Evolutionary conservation across 2,329 filamentous ascomycete species (phyloP).

Genomic region (Fusarium sp.): DNA sequence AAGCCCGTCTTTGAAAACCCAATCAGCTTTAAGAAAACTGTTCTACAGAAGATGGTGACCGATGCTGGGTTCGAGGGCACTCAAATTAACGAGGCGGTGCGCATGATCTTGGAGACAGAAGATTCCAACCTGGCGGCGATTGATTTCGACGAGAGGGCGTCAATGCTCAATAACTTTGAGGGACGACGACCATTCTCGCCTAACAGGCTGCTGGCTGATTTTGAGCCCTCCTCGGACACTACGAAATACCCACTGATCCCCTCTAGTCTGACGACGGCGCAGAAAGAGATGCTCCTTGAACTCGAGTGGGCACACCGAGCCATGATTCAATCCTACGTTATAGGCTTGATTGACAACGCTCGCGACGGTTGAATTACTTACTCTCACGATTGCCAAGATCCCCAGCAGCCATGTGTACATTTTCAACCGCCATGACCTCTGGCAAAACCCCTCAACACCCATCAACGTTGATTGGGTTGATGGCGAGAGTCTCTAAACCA

Average conservation of each 20-base stretch:
- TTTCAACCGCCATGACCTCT: slow-evolving; percentile 70
- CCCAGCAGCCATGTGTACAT: slow-evolving; percentile 70
- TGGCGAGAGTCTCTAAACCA: slow-evolving; percentile 69
- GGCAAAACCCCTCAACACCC: too few relatives aligned
- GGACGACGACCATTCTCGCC: slow-evolving; percentile 17
- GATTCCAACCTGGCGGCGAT: slow-evolving; percentile 45
- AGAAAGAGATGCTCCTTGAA: slow-evolving; percentile 76
- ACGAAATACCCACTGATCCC: slow-evolving; percentile 60
- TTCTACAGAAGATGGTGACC: slow-evolving; percentile 53
- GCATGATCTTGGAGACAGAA: slow-evolving; percentile 52
- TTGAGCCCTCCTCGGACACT: slow-evolving; percentile 39
- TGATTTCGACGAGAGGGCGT: slow-evolving; percentile 50
- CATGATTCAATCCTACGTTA: slow-evolving; percentile 75
- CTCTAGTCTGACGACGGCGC: slow-evolving; percentile 67
- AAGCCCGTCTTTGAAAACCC: slow-evolving; percentile 41
- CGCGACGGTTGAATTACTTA: slow-evolving; percentile 56
- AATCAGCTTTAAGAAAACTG: slow-evolving; percentile 46
- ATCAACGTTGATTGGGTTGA: too few relatives aligned
- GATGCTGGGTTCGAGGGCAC: slow-evolving; percentile 51
- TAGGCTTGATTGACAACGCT: slow-evolving; percentile 72
- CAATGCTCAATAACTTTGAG: slow-evolving; percentile 27
- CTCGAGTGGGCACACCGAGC: slow-evolving; percentile 77
- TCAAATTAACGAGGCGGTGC: slow-evolving; percentile 50
- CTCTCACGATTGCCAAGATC: slow-evolving; percentile 72
- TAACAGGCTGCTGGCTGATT: slow-evolving; percentile 20